These are phyloP conservation scores for Penicillium sp. DNA, from an alignment of 2,329 filamentous ascomycete genomes.

Conservation along the genomic window DNA sequence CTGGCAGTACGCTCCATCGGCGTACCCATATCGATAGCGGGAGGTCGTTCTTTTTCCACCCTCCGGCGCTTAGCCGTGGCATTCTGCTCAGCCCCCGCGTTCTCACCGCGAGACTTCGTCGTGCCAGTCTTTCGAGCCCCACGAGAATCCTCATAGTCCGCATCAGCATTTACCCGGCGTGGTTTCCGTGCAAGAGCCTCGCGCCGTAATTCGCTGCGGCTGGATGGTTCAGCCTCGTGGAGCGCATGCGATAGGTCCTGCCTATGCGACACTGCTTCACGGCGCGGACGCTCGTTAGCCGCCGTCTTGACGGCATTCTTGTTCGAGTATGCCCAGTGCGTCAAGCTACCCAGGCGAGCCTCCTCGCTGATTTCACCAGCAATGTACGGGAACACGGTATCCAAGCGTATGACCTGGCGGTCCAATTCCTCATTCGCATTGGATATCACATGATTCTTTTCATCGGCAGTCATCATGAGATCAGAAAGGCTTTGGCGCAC, in stretches of 20 bases:
- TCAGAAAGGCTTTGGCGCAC: constrained; percentile 76
- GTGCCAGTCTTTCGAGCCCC: constrained; percentile 56
- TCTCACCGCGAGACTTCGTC: constrained; percentile 51
- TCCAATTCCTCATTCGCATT: constrained; percentile 88
- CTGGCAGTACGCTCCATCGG: constrained; percentile 45
- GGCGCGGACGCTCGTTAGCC: constrained; percentile 69
- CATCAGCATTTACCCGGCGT: constrained; percentile 70
- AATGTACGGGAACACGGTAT: constrained; percentile 83
- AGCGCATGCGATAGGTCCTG: constrained; percentile 64
- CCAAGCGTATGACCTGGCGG: constrained; percentile 79
- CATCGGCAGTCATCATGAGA: constrained; percentile 87
- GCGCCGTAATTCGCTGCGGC: constrained; percentile 79
- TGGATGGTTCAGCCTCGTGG: constrained; percentile 79
- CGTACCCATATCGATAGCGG: constrained; percentile 32
- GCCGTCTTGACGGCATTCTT: constrained; percentile 61
- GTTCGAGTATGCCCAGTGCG: constrained; percentile 93
- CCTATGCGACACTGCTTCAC: constrained; percentile 75
- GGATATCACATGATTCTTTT: constrained; percentile 95
- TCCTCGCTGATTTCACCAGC: constrained; percentile 91
- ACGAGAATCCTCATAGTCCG: constrained; percentile 71
- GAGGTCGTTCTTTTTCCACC: constrained; percentile 62
- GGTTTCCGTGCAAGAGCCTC: constrained; percentile 79
- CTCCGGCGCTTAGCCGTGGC: constrained; percentile 70
- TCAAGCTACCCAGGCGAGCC: constrained; percentile 85
- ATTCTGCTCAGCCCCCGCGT: constrained; percentile 23